These are phyloP conservation scores for Cercospora sojina DNA, from an alignment of 2,329 filamentous ascomycete species.

Conservation along the genomic window DNA sequence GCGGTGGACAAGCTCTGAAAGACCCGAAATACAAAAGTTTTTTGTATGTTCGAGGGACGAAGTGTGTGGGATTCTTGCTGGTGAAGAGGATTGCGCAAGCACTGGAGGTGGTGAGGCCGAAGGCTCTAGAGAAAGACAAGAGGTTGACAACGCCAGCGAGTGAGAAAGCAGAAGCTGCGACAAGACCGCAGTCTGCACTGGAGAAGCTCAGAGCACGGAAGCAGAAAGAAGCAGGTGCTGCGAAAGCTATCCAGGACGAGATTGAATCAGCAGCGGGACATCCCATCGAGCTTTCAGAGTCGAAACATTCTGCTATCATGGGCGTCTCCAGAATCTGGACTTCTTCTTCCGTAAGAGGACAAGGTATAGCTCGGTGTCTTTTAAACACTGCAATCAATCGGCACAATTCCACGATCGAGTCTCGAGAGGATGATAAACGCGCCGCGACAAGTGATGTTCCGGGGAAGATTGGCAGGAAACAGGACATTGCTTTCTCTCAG, in stretches of 20 bases:
- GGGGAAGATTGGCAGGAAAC: conserved; percentile 55
- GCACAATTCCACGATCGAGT: conserved; percentile 17
- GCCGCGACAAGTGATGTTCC: conserved; percentile 25
- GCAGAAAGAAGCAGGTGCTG: conserved; percentile 20
- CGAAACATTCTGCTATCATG: conserved; percentile 48
- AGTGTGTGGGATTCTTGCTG: conserved; percentile 62
- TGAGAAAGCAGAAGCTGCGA: conserved; percentile 23
- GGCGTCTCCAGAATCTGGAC: conserved; percentile 68
- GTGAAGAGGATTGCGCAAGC: conserved; percentile 61
- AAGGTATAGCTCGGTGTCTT: conserved; percentile 58
- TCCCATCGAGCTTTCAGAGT: conserved; percentile 28
- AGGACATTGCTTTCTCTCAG: conserved; percentile 62
- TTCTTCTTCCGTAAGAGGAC: conserved; percentile 54
- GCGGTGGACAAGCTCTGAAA: too few relatives aligned
- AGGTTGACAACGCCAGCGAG: conserved; percentile 13
- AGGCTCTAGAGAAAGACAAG: neutral
- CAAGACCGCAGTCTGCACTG: conserved; percentile 16
- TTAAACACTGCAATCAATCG: conserved; percentile 46
- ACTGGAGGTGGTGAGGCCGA: conserved; percentile 47
- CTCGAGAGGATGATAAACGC: neutral
- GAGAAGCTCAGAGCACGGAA: conserved; percentile 31
- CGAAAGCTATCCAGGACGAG: conserved; percentile 10
- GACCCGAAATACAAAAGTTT: conserved; percentile 58
- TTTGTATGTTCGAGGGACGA: conserved; percentile 60
- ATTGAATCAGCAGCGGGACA: conserved; percentile 19